phyloP scores from a whole-genome alignment of 106 monocot genomes.

The Narthecium ossifragum region DNA sequence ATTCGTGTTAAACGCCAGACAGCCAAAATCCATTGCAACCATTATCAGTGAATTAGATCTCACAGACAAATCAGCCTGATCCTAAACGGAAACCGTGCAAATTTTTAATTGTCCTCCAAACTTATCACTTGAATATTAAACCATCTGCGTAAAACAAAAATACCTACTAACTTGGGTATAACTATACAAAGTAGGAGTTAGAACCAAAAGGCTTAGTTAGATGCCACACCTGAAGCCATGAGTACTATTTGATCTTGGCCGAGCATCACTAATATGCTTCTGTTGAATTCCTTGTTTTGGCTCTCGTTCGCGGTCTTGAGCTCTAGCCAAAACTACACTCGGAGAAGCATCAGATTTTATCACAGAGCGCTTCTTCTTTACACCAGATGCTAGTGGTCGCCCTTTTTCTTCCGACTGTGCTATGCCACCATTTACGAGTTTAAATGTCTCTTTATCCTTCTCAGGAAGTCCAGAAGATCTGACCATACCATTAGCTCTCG shows the following conservation, averaged over 20 bases:
- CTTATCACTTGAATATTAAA: too few species aligned
- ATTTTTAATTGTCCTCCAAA: too few species aligned
- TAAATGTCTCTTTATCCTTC: constrained; percentile 41
- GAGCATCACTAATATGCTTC: constrained; percentile 32
- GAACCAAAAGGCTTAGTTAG: too few species aligned
- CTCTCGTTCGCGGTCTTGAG: constrained; percentile 39
- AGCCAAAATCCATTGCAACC: too few species aligned
- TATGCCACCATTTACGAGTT: constrained; percentile 21
- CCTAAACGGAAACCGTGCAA: too few species aligned
- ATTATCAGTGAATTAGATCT: too few species aligned
- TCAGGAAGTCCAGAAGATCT: constrained; percentile 35
- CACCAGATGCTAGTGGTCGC: constrained; percentile 15
- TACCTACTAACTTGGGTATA: too few species aligned
- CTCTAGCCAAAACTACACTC: constrained; percentile 21
- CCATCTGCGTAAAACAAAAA: too few species aligned
- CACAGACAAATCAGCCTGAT: too few species aligned
- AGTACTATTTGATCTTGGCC: constrained; percentile 22
- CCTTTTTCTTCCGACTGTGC: constrained; percentile 38
- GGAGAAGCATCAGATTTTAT: constrained; percentile 44
- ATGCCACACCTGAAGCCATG: constrained; percentile 42
- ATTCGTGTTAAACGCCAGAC: too few species aligned
- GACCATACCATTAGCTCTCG: constrained; percentile 22
- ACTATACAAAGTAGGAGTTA: too few species aligned
- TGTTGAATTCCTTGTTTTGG: constrained; percentile 45
- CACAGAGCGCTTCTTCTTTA: constrained; percentile 54